A percentile compares a stretch with the other conserved stretches of the same genome.
These are phyloP conservation scores for Globisporangium splendens DNA, from an alignment of 352 stramenopile genomes.

Conservation along the genomic window DNA sequence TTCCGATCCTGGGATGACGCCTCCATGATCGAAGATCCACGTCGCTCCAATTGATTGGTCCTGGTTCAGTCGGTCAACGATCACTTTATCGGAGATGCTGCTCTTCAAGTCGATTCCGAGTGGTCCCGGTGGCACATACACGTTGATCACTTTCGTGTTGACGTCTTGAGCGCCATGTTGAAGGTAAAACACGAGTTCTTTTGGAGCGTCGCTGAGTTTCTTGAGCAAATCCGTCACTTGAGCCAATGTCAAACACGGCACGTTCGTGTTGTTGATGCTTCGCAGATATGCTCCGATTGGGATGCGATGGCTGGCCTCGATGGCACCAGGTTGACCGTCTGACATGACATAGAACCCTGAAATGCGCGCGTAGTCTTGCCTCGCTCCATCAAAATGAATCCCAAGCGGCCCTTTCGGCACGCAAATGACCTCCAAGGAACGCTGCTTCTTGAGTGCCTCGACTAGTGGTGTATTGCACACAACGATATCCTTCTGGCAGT, in stretches of 20 bases:
- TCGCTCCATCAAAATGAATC: constrained; percentile 41
- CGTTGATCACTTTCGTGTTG: constrained; percentile 26
- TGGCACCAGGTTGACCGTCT: constrained; percentile 22
- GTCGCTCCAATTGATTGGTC: constrained; percentile 29
- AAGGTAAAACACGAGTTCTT: constrained; percentile 32
- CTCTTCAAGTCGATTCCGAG: constrained; percentile 55
- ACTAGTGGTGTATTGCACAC: constrained; percentile 37
- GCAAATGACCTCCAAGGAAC: constrained; percentile 8
- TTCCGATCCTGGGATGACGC: constrained; percentile 43
- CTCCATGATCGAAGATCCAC: constrained; percentile 35
- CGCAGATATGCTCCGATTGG: constrained; percentile 33
- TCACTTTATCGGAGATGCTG: constrained; percentile 32
- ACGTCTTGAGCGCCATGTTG: constrained; percentile 10
- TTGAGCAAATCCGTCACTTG: constrained; percentile 39
- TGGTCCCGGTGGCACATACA: constrained; percentile 37
- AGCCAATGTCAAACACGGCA: constrained; percentile 40
- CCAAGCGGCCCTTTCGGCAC: constrained; percentile 41
- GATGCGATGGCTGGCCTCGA: constrained; percentile 35
- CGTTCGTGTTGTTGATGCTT: constrained; percentile 48
- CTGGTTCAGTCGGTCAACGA: constrained; percentile 41
- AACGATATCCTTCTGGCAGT: constrained; percentile 34
- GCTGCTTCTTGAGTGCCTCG: constrained; percentile 18
- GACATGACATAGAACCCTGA: constrained; percentile 37
- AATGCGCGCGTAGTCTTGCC: constrained; percentile 23
- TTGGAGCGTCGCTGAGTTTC: constrained; percentile 37